Evolutionary conservation across 2,329 filamentous ascomycete species (phyloP), one percentile per base, ranked within the genome.

Genomic region (Balansia obtecta): DNA sequence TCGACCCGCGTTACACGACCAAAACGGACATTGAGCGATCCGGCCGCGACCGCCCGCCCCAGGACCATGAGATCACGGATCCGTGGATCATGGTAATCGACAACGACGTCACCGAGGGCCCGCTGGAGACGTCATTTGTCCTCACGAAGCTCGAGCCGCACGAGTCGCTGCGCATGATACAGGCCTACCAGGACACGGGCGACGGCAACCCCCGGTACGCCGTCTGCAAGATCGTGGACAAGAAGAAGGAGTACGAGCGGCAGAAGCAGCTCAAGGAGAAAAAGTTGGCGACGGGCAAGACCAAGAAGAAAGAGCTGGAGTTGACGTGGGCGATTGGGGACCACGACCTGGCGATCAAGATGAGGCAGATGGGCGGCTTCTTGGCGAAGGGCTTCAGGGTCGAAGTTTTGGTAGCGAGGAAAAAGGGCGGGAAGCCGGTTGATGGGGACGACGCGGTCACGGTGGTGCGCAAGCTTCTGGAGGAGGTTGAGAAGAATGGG

Each of bases 321-420:
- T 59, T 97, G 58, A 91, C 88, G 65, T 97, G 90, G 90, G 82
- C 84, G 34, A 94, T 95, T 60, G 82, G 82, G 53, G 62, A 67
- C 12, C 78, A 91, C 62, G 90, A 96, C 69, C 65, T 95, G 48
- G 69, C 69, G n/a, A 83, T 86, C 63, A 79, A 83, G 61, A 63
- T 93, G 64, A 77, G 77, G 60, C 79, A 81, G 68, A 64, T 91
- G 59, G 68, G 68, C 54, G 73, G 70, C 49, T 95, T 95, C 62
- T 62, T 96, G 62, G 70, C 64, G 9, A 87, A 88, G 64, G 89
- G 89, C 1, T 76, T 78, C 63, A 81, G 75, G 62, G 88, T 96
- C 18, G 84, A 93, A 63, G 61, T 96, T 11, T 60, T 84, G 49
- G 59, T 96, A 46, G 79, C 80, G n/a, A 64, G 63, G 52, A 78